Conservation (phyloP, 1,284 basidiomycete species). For the Xerocomus amazonicus region DNA sequence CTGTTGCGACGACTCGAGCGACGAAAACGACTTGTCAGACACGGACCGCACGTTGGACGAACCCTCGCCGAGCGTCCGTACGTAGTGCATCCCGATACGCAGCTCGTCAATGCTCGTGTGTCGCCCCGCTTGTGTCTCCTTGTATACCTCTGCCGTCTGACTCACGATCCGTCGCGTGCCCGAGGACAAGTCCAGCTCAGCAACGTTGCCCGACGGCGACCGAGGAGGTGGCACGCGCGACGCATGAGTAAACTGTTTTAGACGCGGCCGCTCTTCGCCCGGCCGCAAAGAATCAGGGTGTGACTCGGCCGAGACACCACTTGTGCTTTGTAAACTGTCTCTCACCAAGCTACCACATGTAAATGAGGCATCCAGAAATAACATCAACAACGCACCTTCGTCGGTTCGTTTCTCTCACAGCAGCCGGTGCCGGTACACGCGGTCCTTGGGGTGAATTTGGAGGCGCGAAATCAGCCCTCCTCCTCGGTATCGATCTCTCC, state of each 20-base stretch:
- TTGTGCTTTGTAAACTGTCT: constrained; percentile 35
- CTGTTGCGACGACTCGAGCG: constrained; percentile 54
- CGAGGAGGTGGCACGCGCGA: constrained; percentile 61
- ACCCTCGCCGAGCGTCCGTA: constrained; percentile 60
- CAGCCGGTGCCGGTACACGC: constrained; percentile 22
- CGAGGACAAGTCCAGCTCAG: constrained; percentile 24
- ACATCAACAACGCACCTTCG: constrained; percentile 23
- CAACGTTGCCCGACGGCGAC: constrained; percentile 34
- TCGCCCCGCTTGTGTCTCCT: constrained; percentile 31
- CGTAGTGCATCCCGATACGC: constrained; percentile 63
- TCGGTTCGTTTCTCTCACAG: constrained; percentile 18
- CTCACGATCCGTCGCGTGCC: constrained; percentile 50
- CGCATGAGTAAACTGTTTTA: constrained; percentile 73
- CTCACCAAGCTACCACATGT: constrained; percentile 21
- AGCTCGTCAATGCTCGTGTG: constrained; percentile 53
- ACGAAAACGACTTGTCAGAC: constrained; percentile 50
- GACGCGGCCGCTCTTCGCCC: constrained; percentile 45
- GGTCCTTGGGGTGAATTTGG: constrained; percentile 39
- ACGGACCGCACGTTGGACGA: constrained; percentile 43
- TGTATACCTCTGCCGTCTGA: constrained; percentile 61
- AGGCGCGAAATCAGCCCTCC: constrained; percentile 61
- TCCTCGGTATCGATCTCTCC: constrained; percentile 59
- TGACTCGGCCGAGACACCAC: constrained; percentile 36
- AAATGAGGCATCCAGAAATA: not conserved
- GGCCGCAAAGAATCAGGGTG: constrained; percentile 31